Conservation (phyloP, 345 rosid genomes). For the Lepidium didymum region DNA sequence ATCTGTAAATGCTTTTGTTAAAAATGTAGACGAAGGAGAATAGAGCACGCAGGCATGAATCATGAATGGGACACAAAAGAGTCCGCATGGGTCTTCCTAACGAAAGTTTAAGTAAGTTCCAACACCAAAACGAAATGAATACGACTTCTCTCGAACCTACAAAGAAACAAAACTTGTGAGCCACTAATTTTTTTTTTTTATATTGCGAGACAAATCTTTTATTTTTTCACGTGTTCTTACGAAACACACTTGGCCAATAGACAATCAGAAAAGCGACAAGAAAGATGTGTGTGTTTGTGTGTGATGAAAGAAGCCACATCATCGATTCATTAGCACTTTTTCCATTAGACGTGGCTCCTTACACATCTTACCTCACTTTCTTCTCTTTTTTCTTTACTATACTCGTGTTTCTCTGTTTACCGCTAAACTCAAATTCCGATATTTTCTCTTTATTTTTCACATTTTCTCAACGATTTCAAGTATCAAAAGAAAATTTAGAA, state of each 20-base stretch:
- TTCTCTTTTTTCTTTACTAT: too few species aligned
- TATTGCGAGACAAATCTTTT: background rate
- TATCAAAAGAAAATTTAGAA: too few species aligned
- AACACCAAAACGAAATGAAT: slow-evolving; percentile 1
- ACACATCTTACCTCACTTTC: background rate
- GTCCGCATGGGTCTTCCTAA: slow-evolving; percentile 7
- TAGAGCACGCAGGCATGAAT: slow-evolving; percentile 16
- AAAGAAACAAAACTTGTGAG: background rate
- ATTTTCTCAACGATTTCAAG: too few species aligned
- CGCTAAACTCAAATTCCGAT: too few species aligned
- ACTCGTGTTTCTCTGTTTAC: too few species aligned
- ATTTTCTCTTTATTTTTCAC: too few species aligned
- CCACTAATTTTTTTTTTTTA: background rate
- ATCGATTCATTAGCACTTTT: background rate
- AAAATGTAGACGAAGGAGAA: slow-evolving; percentile 1
- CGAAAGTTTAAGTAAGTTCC: slow-evolving; percentile 12
- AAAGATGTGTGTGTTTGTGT: background rate
- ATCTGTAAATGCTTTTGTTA: background rate
- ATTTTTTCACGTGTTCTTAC: background rate
- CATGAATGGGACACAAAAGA: slow-evolving; percentile 1
- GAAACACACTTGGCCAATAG: background rate
- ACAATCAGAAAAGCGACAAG: background rate
- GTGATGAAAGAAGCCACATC: slow-evolving; percentile 1
- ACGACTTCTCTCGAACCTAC: background rate
- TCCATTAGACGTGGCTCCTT: slow-evolving; percentile 14